phyloP scores from a whole-genome alignment of 2,329 filamentous ascomycete genomes.

The Trichoderma brevicompactum region DNA sequence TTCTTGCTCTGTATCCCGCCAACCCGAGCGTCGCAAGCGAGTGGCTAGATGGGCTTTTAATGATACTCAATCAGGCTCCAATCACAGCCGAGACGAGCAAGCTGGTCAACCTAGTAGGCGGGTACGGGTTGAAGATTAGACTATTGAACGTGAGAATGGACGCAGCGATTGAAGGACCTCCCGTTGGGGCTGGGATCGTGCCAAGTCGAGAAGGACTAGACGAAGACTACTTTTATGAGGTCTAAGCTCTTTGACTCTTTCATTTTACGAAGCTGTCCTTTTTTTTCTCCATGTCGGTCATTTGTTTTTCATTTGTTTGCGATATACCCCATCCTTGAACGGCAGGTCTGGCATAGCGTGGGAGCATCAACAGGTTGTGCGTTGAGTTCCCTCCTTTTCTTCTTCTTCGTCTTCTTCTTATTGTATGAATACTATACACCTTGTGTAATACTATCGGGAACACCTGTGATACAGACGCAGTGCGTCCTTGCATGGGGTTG shows the following conservation, averaged over 20 bases:
- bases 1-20: conserved; percentile 81
- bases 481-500: not conserved
- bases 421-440: conserved; percentile 14
- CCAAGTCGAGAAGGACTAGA: conserved; percentile 84
- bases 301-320: conserved; percentile 16
- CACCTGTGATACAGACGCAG: not conserved
- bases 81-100: conserved; percentile 97
- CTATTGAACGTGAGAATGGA: conserved; percentile 90
- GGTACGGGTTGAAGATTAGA: conserved; percentile 91
- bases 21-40: conserved; percentile 86
- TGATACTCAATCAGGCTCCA: conserved; percentile 92
- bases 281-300: not conserved
- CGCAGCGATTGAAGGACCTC: conserved; percentile 68
- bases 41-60: conserved; percentile 93
- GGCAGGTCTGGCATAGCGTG: conserved; percentile 28
- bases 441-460: conserved; percentile 12
- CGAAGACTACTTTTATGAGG: conserved; percentile 91
- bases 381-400: conserved; percentile 26
- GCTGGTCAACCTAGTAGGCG: conserved; percentile 79
- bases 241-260: conserved; percentile 45
- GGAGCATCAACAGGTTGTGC: conserved; percentile 28
- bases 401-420: not conserved
- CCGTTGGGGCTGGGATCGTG: conserved; percentile 72
- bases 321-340: conserved; percentile 28
- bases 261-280: not conserved